phyloP scores from a whole-genome alignment of 352 stramenopile genomes.

The Blastocystis sp. region DNA sequence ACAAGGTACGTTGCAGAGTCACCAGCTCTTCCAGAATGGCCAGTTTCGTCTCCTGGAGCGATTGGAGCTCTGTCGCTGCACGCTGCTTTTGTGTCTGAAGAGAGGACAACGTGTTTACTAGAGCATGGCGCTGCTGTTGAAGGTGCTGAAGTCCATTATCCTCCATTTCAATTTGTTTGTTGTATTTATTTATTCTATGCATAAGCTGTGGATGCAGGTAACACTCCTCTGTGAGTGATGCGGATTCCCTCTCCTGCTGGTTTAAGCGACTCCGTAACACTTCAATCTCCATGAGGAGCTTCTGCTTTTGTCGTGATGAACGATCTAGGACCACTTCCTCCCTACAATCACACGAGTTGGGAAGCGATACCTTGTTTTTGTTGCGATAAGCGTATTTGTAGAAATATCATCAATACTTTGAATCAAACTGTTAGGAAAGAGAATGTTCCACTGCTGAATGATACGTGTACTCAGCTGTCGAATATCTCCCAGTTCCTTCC shows the following conservation, averaged over 20 bases:
- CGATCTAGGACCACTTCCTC: slow-evolving; percentile 49
- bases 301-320: slow-evolving; percentile 32
- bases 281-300: slow-evolving; percentile 37
- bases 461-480: slow-evolving; percentile 45
- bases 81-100: slow-evolving; percentile 26
- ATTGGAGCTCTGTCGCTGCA: not conserved
- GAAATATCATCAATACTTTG: not conserved
- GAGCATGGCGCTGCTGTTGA: not conserved
- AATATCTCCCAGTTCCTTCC: not conserved
- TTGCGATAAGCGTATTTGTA: slow-evolving; percentile 25
- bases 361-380: slow-evolving; percentile 15
- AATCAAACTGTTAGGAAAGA: slow-evolving; percentile 48
- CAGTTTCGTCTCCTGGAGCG: slow-evolving; percentile 7
- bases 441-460: slow-evolving; percentile 48
- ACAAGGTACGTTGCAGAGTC: not conserved
- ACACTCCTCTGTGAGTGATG: slow-evolving; percentile 11
- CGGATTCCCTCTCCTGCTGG: not conserved
- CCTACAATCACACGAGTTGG: not conserved
- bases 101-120: slow-evolving; percentile 13
- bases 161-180: slow-evolving; percentile 11
- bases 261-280: not conserved
- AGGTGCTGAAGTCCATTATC: not conserved
- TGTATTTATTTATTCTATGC: slow-evolving; percentile 30
- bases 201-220: not conserved
- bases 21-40: slow-evolving; percentile 31